Percentiles rank a stretch among this genome's conserved stretches.
These are phyloP conservation scores for Piper longum DNA, from an alignment of 164 flowering plant species.

Conservation along the genomic window DNA sequence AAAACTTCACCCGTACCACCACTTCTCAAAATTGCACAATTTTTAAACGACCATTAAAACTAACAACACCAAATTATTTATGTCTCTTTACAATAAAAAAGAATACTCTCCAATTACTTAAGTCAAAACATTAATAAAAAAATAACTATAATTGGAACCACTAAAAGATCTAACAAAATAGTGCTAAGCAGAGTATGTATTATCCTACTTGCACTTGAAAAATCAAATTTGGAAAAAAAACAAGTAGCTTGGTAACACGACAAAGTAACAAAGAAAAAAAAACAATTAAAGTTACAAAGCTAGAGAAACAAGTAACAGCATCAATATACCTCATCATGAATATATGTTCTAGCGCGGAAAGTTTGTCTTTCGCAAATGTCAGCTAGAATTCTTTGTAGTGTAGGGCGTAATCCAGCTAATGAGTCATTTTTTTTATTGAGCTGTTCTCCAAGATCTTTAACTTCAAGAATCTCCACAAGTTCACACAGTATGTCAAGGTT, in stretches of 20 bases:
- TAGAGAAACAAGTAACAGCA: not conserved
- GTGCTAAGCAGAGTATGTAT: no score
- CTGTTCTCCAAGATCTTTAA: slow-evolving; percentile 88
- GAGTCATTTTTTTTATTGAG: slow-evolving; percentile 63
- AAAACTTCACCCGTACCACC: not conserved
- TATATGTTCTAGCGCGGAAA: slow-evolving; percentile 88
- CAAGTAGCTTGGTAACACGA: not conserved
- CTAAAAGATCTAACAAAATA: no score
- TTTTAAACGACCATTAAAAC: no score
- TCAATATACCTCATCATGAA: slow-evolving; percentile 73
- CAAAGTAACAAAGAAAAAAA: not conserved
- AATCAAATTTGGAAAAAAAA: no score
- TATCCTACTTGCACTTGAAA: no score
- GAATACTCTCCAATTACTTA: not conserved
- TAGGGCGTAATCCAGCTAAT: slow-evolving; percentile 75
- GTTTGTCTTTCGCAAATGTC: slow-evolving; percentile 93
- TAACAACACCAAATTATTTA: no score
- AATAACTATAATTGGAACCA: no score
- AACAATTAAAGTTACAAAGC: not conserved
- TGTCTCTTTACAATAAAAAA: not conserved
- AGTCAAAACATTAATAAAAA: not conserved
- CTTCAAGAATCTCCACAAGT: slow-evolving; percentile 90
- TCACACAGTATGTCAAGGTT: slow-evolving; percentile 90
- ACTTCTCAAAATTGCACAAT: no score
- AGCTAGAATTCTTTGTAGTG: slow-evolving; percentile 73